Conservation (phyloP, 805 yeast genomes). For the Clavispora carvajalis region DNA sequence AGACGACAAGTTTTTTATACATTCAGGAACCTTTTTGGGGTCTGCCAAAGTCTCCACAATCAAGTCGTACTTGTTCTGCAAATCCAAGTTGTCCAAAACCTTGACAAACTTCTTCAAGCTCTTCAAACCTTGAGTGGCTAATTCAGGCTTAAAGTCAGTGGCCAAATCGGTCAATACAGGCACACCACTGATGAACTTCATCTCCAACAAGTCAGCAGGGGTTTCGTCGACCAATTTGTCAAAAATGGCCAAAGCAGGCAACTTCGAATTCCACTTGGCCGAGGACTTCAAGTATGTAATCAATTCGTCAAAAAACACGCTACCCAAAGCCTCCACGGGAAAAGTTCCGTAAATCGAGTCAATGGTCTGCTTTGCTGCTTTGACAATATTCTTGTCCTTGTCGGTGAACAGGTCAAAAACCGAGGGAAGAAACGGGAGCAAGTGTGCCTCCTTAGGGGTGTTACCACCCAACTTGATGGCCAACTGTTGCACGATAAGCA, state of each 20-base stretch:
- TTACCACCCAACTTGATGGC: constrained; percentile 58
- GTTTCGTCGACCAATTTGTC: constrained; percentile 74
- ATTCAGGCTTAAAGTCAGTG: constrained; percentile 95
- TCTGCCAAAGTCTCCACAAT: constrained; percentile 87
- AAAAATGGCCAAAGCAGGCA: constrained; percentile 68
- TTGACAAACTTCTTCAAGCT: constrained; percentile 67
- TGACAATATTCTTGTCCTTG: constrained; percentile 79
- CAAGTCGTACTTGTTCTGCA: constrained; percentile 73
- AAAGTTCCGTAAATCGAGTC: constrained; percentile 65
- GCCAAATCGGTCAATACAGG: constrained; percentile 86
- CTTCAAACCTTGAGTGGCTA: constrained; percentile 77
- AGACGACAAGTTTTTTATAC: constrained; percentile 83
- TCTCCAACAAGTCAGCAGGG: constrained; percentile 80
- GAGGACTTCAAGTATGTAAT: constrained; percentile 65
- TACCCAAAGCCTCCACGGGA: constrained; percentile 73
- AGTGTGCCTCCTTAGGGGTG: constrained; percentile 70
- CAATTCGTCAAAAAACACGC: constrained; percentile 60
- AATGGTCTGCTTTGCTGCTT: constrained; percentile 78
- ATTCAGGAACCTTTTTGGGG: constrained; percentile 81
- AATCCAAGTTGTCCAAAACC: constrained; percentile 87
- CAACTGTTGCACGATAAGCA: constrained; percentile 56
- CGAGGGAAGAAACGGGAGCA: constrained; percentile 55
- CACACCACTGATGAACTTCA: constrained; percentile 69
- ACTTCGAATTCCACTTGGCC: constrained; percentile 90
- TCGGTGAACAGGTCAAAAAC: constrained; percentile 76